Percentiles rank a stretch among this genome's conserved stretches.
phyloP scores from a whole-genome alignment of 495 filamentous ascomycete genomes.

The Friedmanniomyces simplex region DNA sequence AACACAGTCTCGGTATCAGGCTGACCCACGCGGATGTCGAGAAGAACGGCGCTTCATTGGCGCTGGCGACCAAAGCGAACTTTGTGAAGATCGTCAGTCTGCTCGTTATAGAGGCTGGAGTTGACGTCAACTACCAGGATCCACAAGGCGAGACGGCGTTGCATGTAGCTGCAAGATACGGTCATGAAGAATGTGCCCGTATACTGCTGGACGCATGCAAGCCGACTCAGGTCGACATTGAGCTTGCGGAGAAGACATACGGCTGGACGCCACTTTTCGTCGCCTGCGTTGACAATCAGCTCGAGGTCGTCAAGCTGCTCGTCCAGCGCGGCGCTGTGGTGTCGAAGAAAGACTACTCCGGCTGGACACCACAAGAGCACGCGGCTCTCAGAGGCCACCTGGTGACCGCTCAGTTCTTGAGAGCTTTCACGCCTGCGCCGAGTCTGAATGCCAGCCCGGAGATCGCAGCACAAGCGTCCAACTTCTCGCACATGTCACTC shows the following conservation, averaged over 20 bases:
- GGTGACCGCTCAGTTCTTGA: conserved; percentile 59
- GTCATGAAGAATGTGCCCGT: conserved; percentile 66
- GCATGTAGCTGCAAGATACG: conserved; percentile 84
- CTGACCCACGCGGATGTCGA: conserved; percentile 55
- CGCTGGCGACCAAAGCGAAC: conserved; percentile 76
- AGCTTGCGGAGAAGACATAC: conserved; percentile 73
- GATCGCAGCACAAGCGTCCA: conserved; percentile 5
- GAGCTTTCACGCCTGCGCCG: conserved; percentile 38
- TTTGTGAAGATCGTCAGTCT: conserved; percentile 72
- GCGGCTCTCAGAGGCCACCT: conserved; percentile 82
- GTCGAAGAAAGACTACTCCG: conserved; percentile 66
- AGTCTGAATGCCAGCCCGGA: conserved; percentile 36
- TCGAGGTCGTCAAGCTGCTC: conserved; percentile 57
- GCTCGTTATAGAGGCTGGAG: conserved; percentile 72
- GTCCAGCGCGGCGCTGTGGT: conserved; percentile 66
- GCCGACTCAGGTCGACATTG: conserved; percentile 61
- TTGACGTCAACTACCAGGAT: conserved; percentile 91
- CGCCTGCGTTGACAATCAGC: conserved; percentile 76
- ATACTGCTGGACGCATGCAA: conserved; percentile 60
- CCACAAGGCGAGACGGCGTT: conserved; percentile 86
- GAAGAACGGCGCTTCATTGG: conserved; percentile 81
- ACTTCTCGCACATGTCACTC: conserved; percentile 31
- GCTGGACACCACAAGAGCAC: conserved; percentile 93
- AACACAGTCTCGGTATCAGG: conserved; percentile 46
- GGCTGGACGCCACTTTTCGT: conserved; percentile 90